phyloP scores from a whole-genome alignment of 2,329 filamentous ascomycete species.

The Diaporthe australafricana region DNA sequence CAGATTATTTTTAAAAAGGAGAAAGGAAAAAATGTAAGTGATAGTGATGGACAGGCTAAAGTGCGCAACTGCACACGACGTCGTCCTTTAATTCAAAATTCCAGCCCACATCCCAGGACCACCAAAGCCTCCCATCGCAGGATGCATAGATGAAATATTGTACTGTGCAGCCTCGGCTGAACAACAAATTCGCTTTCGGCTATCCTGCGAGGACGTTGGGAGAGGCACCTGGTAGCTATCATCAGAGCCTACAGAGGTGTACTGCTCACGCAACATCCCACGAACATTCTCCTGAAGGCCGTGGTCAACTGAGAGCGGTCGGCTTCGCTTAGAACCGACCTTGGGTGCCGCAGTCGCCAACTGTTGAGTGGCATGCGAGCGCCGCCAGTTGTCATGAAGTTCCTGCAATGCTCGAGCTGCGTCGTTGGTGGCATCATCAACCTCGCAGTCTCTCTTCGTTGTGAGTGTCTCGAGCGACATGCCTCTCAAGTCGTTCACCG shows the following conservation, averaged over 20 bases:
- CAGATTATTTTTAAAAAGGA: neutral
- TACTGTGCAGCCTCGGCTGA: constrained; percentile 67
- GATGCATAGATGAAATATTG: constrained; percentile 59
- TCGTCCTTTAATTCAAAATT: constrained; percentile 68
- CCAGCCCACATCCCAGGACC: constrained; percentile 76
- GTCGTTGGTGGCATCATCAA: constrained; percentile 63
- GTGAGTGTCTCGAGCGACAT: constrained; percentile 61
- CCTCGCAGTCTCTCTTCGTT: constrained; percentile 58
- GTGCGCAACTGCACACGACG: neutral
- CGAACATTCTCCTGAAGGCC: constrained; percentile 76
- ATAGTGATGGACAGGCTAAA: constrained; percentile 16
- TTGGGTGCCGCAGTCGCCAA: constrained; percentile 51
- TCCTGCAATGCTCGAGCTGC: constrained; percentile 70
- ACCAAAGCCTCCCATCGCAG: constrained; percentile 60
- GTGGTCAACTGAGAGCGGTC: constrained; percentile 68
- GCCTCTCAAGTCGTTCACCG: constrained; percentile 61
- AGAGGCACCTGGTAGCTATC: constrained; percentile 52
- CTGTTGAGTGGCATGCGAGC: constrained; percentile 42
- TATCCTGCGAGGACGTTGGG: constrained; percentile 57
- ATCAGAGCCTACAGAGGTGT: constrained; percentile 48
- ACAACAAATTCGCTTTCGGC: constrained; percentile 76
- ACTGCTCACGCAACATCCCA: constrained; percentile 63
- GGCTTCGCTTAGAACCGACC: constrained; percentile 68
- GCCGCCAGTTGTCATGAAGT: constrained; percentile 65
- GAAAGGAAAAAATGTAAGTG: constrained; percentile 28